Percentiles rank a stretch among this genome's conserved stretches.
phyloP scores from a whole-genome alignment of 495 filamentous ascomycete genomes.

The Letharia lupina region DNA sequence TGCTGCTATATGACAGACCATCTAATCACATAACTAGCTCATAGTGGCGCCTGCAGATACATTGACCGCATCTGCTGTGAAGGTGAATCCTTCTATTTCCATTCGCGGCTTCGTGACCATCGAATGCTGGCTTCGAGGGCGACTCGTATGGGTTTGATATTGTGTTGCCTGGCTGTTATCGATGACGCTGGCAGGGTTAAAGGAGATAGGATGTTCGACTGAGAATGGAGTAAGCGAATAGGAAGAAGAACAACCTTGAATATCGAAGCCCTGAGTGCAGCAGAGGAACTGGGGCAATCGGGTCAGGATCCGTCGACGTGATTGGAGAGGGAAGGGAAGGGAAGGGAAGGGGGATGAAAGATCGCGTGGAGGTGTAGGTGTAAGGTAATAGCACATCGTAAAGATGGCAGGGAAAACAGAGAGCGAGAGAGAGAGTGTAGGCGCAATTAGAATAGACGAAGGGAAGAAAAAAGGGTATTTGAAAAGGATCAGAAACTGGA shows the following conservation, averaged over 20 bases:
- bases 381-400: background rate
- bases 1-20: too few species aligned
- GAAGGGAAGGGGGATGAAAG: background rate
- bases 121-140: too few species aligned
- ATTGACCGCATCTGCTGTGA: background rate
- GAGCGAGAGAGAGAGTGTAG: background rate
- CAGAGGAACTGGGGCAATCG: background rate
- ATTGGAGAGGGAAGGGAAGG: background rate
- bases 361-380: background rate
- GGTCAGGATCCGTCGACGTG: background rate
- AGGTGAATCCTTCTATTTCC: too few species aligned
- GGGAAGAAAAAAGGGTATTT: too few species aligned
- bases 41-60: background rate
- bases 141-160: background rate
- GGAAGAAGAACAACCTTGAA: background rate
- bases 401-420: background rate
- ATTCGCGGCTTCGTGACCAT: too few species aligned
- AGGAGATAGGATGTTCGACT: too few species aligned
- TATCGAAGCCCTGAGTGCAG: background rate
- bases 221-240: background rate
- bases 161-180: background rate
- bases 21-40: background rate
- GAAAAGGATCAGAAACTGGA: too few species aligned
- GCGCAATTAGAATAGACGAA: too few species aligned
- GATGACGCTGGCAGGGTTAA: background rate